phyloP scores from a whole-genome alignment of 805 yeast genomes.

The Myxozyma geophila region DNA sequence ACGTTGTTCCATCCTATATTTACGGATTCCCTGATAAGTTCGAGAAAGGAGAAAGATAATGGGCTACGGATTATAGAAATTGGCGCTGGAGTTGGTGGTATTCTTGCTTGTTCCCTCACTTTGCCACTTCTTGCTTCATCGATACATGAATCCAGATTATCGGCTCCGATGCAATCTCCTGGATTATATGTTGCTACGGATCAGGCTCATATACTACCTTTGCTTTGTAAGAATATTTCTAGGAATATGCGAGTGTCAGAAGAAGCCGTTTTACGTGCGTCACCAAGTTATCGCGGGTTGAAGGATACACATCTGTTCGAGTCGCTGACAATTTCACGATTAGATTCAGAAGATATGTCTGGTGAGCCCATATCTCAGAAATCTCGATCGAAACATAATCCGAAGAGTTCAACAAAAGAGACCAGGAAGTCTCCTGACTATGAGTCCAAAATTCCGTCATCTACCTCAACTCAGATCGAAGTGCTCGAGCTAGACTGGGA shows the following conservation, averaged over 20 bases:
- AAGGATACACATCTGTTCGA: background rate
- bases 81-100: constrained; percentile 66
- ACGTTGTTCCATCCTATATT: constrained; percentile 25
- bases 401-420: background rate
- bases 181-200: constrained; percentile 59
- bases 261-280: constrained; percentile 37
- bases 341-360: background rate
- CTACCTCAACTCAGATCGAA: constrained; percentile 41
- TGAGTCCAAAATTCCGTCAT: background rate
- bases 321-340: background rate
- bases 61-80: constrained; percentile 54
- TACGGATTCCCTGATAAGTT: background rate
- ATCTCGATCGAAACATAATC: background rate
- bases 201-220: constrained; percentile 58
- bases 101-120: constrained; percentile 52
- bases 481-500: constrained; percentile 70
- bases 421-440: background rate
- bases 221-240: constrained; percentile 53
- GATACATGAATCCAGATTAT: background rate
- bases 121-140: constrained; percentile 31
- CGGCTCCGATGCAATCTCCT: background rate
- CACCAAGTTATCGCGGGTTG: background rate
- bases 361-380: background rate
- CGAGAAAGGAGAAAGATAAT: constrained; percentile 29
- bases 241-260: constrained; percentile 46